Evolutionary conservation across 768 basidiomycete genomes (phyloP).

Genomic region (Boletellus emodensis): DNA sequence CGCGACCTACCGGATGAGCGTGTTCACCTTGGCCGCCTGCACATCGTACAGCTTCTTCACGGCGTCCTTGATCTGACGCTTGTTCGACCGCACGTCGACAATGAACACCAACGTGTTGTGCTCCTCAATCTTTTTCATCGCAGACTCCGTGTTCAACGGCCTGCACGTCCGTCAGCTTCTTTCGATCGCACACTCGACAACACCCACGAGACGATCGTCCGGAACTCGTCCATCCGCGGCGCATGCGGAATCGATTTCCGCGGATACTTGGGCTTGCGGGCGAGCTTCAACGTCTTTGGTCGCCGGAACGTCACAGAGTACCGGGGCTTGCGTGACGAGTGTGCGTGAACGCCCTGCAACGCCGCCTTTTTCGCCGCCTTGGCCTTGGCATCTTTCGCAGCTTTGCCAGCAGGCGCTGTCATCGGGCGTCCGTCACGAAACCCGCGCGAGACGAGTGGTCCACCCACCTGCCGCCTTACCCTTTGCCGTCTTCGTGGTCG

Average conservation of each 20-base stretch:
- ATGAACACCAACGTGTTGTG: constrained; percentile 99
- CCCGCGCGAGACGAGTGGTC: constrained; percentile 19
- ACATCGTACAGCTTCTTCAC: constrained; percentile 99
- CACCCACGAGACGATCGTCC: constrained; percentile 85
- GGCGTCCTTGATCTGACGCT: constrained; percentile 98
- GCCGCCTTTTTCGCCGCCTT: constrained; percentile 96
- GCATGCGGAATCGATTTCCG: constrained; percentile 90
- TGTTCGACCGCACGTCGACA: constrained; percentile 92
- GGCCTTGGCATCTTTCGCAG: constrained; percentile 59
- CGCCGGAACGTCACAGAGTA: constrained; percentile 91
- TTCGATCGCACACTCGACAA: not conserved
- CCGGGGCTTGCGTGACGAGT: constrained; percentile 75
- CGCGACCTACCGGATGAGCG: constrained; percentile 80
- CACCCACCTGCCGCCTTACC: constrained; percentile 48
- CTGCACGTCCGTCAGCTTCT: constrained; percentile 33
- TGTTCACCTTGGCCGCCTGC: constrained; percentile 94
- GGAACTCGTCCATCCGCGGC: constrained; percentile 94
- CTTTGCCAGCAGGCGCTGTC: constrained; percentile 26
- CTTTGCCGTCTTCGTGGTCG: constrained; percentile 66
- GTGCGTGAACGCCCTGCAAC: constrained; percentile 78
- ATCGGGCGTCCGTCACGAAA: not conserved
- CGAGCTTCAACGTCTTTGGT: constrained; percentile 86
- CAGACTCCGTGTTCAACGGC: constrained; percentile 91
- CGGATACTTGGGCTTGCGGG: constrained; percentile 89
- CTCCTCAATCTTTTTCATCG: constrained; percentile 99